phyloP scores from a whole-genome alignment of 2,329 filamentous ascomycete species.

The Fusarium ambrosium region DNA sequence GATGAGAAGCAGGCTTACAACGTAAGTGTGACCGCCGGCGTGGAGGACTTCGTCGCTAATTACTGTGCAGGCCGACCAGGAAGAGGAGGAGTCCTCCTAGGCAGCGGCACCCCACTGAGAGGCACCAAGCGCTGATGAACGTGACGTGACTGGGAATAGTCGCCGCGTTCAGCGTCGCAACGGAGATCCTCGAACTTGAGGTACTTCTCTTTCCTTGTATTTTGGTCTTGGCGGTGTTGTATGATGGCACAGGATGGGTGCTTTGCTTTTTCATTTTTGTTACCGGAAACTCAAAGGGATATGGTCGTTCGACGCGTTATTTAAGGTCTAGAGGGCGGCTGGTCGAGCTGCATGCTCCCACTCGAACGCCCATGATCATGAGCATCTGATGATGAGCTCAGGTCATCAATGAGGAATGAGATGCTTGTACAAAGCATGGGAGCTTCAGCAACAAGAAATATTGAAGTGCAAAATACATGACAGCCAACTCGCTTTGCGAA shows the following conservation, averaged over 20 bases:
- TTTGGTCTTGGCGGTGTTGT: slow-evolving; percentile 58
- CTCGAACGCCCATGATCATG: slow-evolving; percentile 36
- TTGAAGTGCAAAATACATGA: slow-evolving; percentile 32
- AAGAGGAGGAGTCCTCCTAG: slow-evolving; percentile 69
- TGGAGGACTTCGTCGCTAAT: slow-evolving; percentile 45
- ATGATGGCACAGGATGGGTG: slow-evolving; percentile 58
- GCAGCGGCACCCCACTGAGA: slow-evolving; percentile 18
- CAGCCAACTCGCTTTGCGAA: background rate
- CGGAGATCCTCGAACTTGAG: slow-evolving; percentile 30
- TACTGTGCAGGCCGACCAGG: slow-evolving; percentile 63
- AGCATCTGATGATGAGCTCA: slow-evolving; percentile 44
- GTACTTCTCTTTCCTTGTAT: slow-evolving; percentile 51
- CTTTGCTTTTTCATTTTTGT: slow-evolving; percentile 52
- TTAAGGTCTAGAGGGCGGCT: slow-evolving; percentile 50
- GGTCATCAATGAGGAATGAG: slow-evolving; percentile 46
- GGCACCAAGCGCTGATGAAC: slow-evolving; percentile 25
- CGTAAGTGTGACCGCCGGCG: slow-evolving; percentile 65
- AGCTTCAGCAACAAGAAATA: slow-evolving; percentile 37
- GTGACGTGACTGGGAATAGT: slow-evolving; percentile 22
- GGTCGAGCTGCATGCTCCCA: slow-evolving; percentile 44
- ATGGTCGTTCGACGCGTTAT: slow-evolving; percentile 51
- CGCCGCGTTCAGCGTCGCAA: slow-evolving; percentile 18
- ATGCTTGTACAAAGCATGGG: slow-evolving; percentile 49
- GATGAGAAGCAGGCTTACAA: slow-evolving; percentile 97
- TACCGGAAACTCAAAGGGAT: slow-evolving; percentile 51